Evolutionary conservation across 1,284 basidiomycete species (phyloP).

Genomic region (Sanghuangporus sanghuang): DNA sequence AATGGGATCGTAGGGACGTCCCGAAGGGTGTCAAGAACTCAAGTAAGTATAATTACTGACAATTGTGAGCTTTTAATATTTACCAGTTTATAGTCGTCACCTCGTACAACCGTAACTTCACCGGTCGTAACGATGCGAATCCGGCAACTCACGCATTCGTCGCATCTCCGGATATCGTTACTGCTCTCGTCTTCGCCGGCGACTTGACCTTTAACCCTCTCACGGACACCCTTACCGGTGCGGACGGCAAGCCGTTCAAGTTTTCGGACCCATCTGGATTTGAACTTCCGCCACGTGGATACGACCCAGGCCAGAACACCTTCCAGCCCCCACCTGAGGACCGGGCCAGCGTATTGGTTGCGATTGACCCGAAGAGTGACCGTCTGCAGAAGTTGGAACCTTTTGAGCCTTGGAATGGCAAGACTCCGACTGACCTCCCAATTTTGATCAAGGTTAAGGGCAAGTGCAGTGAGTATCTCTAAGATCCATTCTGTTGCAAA

Average conservation of each 20-base stretch:
- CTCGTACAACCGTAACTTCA: slow-evolving; percentile 99
- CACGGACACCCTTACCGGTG: slow-evolving; percentile 83
- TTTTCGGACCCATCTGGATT: slow-evolving; percentile 87
- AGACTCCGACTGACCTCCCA: slow-evolving; percentile 86
- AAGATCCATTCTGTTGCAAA: slow-evolving; percentile 4
- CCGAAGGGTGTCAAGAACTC: slow-evolving; percentile 97
- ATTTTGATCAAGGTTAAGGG: slow-evolving; percentile 97
- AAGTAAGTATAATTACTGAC: slow-evolving; percentile 43
- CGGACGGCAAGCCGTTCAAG: slow-evolving; percentile 97
- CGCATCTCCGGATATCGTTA: slow-evolving; percentile 96
- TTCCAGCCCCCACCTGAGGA: slow-evolving; percentile 94
- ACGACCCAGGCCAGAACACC: slow-evolving; percentile 95
- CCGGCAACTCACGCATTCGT: slow-evolving; percentile 99
- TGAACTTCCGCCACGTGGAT: slow-evolving; percentile 92
- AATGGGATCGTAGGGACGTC: slow-evolving; percentile 97
- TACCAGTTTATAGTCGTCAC: slow-evolving; percentile 69
- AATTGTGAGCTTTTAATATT: background rate
- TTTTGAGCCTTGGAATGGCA: slow-evolving; percentile 91
- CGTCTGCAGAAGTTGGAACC: slow-evolving; percentile 93
- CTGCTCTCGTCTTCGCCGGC: slow-evolving; percentile 95
- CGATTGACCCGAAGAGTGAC: slow-evolving; percentile 85
- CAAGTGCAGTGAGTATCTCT: slow-evolving; percentile 83
- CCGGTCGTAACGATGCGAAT: slow-evolving; percentile 99
- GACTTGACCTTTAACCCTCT: slow-evolving; percentile 95
- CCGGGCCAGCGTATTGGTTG: slow-evolving; percentile 80